Conservation (phyloP, 2,329 filamentous ascomycete genomes). For the Trichoderma sp. region DNA sequence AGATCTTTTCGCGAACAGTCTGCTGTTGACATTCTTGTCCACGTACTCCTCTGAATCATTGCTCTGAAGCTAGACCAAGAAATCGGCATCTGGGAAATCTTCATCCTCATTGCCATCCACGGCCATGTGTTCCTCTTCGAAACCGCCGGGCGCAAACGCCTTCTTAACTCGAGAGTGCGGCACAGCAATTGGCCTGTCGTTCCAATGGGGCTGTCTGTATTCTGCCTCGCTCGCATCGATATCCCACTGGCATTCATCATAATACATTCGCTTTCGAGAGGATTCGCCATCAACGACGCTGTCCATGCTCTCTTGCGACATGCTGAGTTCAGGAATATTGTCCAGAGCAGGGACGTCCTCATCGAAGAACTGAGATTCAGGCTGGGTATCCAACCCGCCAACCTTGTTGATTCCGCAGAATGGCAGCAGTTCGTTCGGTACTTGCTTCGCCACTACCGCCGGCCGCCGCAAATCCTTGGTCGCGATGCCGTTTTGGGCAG, state of each 20-base stretch:
- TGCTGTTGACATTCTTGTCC: constrained; percentile 27
- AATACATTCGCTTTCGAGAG: constrained; percentile 52
- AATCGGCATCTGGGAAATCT: constrained; percentile 72
- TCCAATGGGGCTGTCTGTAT: constrained; percentile 12
- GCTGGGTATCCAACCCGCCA: constrained; percentile 66
- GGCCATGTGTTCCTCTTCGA: constrained; percentile 51
- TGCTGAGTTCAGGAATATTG: constrained; percentile 50
- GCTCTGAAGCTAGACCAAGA: constrained; percentile 52
- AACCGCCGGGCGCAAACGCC: constrained; percentile 24
- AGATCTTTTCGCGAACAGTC: neutral
- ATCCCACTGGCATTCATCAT: constrained; percentile 40
- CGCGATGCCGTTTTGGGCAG: neutral
- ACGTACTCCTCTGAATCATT: constrained; percentile 40
- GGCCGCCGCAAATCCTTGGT: neutral
- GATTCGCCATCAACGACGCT: constrained; percentile 35
- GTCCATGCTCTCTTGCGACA: constrained; percentile 56
- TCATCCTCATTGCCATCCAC: constrained; percentile 32
- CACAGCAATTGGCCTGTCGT: constrained; percentile 51
- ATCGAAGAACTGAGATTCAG: constrained; percentile 37
- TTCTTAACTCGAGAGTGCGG: constrained; percentile 41
- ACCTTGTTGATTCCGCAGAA: constrained; percentile 81
- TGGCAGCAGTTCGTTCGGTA: constrained; percentile 66
- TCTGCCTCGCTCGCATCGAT: neutral
- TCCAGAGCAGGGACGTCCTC: constrained; percentile 39
- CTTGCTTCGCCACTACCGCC: constrained; percentile 28